Evolutionary conservation across 2,329 filamentous ascomycete genomes (phyloP), one percentile per base, ranked within the genome.

Genomic region (Zelopaecilomyces penicillatus): DNA sequence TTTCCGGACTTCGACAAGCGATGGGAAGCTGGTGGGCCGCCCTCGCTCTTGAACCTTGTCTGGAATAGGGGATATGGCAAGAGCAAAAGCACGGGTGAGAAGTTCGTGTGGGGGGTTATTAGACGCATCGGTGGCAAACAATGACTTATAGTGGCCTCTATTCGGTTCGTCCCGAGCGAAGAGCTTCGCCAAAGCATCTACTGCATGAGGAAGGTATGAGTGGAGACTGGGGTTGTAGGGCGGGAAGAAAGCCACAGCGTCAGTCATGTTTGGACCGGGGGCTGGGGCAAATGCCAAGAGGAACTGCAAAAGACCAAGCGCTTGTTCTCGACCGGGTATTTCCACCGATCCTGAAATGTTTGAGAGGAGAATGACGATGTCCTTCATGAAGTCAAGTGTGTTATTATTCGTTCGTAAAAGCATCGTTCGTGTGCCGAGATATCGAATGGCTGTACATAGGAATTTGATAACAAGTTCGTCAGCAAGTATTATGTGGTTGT

Each of bases 311-410:
- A 97, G 73, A 56, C 86, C 88, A 34, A 88, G 71, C 0, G 90
- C 90, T 60, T 97, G 90, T 58, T 97, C 90, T 50, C 86, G 83
- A 19, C 84, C 84, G 2, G 89, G 85, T 34, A 98, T 72, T 58
- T 91, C 84, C 42, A 97, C 77, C 7, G 80, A 78, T 39, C 86
- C 80, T 6, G 89, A 82, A 39, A 94, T 80, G 62, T 98, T 97
- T 45, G 91, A 96, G 44, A 98, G 72, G 53, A 95, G 81, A 11
- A 88, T 83, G 46, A 97, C 80, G 30, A 89, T 73, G 62, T 98
- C 93, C 66, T 98, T 98, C 87, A 96, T 95, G 57, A 97, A 91
- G 64, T 98, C 93, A 52, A 96, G 71, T 0, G 86, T 93, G 64
- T 96, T 95, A 57, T 78, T 74, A 52, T 93, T 78, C 4, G 82